These are phyloP conservation scores for Pulveroboletus ravenelii DNA, from an alignment of 768 basidiomycete species.

Conservation along the genomic window DNA sequence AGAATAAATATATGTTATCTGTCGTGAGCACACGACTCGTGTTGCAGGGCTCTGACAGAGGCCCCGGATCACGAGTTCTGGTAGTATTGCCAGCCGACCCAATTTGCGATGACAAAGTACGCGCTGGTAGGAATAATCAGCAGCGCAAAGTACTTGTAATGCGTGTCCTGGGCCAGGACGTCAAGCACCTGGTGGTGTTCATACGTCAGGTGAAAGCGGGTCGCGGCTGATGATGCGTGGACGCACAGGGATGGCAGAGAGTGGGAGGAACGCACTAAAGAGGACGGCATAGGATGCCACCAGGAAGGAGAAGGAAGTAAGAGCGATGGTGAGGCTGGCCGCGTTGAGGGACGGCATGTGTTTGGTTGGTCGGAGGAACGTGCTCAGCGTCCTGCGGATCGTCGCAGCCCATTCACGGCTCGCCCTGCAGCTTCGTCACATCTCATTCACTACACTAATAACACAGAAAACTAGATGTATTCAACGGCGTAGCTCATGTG, in stretches of 20 bases:
- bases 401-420: constrained; percentile 6
- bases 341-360: constrained; percentile 29
- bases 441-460: constrained; percentile 29
- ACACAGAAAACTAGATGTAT: constrained; percentile 16
- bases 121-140: constrained; percentile 76
- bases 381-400: constrained; percentile 7
- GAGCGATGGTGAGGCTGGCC: constrained; percentile 46
- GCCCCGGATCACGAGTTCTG: constrained; percentile 64
- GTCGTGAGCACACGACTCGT: constrained; percentile 4
- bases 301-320: constrained; percentile 50
- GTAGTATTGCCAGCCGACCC: constrained; percentile 99
- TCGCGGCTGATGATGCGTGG: neutral
- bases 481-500: constrained; percentile 10
- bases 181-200: constrained; percentile 51
- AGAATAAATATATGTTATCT: constrained; percentile 5
- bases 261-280: constrained; percentile 59
- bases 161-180: constrained; percentile 61
- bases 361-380: constrained; percentile 15
- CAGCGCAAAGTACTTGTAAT: constrained; percentile 86
- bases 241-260: constrained; percentile 49
- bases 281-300: constrained; percentile 60
- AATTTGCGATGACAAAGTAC: constrained; percentile 95
- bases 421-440: neutral
- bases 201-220: constrained; percentile 18
- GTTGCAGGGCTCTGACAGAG: constrained; percentile 1